Conservation (phyloP, 345 rosid genomes). For the Citrus maxima region DNA sequence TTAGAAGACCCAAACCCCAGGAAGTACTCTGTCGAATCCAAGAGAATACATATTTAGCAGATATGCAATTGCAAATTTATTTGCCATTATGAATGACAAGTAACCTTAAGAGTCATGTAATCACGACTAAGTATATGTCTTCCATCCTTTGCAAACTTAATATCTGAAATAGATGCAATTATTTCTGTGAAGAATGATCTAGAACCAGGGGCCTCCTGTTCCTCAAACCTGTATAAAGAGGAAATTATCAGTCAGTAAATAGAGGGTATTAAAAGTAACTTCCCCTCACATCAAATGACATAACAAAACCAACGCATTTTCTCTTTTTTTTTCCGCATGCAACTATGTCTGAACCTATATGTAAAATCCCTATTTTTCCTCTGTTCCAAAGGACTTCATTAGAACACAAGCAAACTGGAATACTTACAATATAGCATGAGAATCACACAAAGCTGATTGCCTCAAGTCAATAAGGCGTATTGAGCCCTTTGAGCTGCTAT, state of each 20-base stretch:
- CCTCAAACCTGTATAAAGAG: constrained; percentile 72
- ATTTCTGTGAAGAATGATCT: constrained; percentile 99
- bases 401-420: constrained; percentile 5
- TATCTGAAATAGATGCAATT: constrained; percentile 97
- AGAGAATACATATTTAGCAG: background rate
- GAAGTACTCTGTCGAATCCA: background rate
- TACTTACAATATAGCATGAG: constrained; percentile 89
- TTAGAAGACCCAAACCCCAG: background rate
- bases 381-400: background rate
- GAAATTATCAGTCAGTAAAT: background rate
- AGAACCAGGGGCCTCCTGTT: constrained; percentile 83
- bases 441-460: constrained; percentile 95
- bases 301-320: background rate
- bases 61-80: constrained; percentile 5
- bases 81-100: background rate
- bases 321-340: background rate
- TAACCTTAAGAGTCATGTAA: constrained; percentile 98
- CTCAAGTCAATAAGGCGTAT: constrained; percentile 95
- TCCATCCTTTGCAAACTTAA: constrained; percentile 87
- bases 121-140: constrained; percentile 95
- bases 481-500: constrained; percentile 99
- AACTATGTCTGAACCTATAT: background rate
- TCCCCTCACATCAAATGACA: background rate
- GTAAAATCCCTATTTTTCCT: background rate
- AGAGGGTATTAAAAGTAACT: background rate